Percentiles rank a stretch among this genome's conserved stretches.
Evolutionary conservation across 306 rosid species (phyloP).

Genomic region (Datisca glomerata): DNA sequence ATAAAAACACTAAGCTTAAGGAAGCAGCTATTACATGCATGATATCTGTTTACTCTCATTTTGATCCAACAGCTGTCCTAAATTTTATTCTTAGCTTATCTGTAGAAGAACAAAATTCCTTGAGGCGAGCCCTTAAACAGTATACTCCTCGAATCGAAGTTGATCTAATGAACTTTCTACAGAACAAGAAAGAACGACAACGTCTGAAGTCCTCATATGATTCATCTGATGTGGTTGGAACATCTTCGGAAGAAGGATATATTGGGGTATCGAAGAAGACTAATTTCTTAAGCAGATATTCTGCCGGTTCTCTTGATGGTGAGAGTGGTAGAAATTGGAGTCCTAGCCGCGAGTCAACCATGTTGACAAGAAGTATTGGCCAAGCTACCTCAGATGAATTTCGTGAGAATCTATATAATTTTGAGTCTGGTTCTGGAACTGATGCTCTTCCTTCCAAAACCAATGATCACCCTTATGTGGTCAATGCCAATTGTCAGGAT

Average conservation of each 20-base stretch:
- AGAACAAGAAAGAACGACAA: constrained; percentile 89
- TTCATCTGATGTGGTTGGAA: constrained; percentile 77
- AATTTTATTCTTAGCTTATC: constrained; percentile 87
- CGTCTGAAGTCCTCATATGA: constrained; percentile 77
- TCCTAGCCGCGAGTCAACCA: constrained; percentile 60
- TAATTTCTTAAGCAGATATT: constrained; percentile 62
- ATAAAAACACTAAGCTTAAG: constrained; percentile 83
- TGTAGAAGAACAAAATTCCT: constrained; percentile 87
- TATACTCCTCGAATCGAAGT: constrained; percentile 98
- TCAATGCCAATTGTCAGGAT: constrained; percentile 33
- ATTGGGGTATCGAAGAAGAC: constrained; percentile 59
- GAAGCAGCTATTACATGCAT: constrained; percentile 93
- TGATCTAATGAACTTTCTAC: constrained; percentile 83
- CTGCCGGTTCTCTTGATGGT: constrained; percentile 75
- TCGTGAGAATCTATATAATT: constrained; percentile 40
- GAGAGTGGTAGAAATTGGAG: constrained; percentile 87
- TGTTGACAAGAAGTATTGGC: constrained; percentile 33
- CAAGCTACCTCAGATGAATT: constrained; percentile 56
- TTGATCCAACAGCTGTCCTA: constrained; percentile 76
- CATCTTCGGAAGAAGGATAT: constrained; percentile 92
- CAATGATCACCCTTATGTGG: constrained; percentile 28
- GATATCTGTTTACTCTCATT: constrained; percentile 93
- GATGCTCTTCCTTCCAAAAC: constrained; percentile 33
- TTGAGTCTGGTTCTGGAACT: constrained; percentile 36
- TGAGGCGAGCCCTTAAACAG: constrained; percentile 97